A percentile compares a stretch with the other conserved stretches of the same genome.
Evolutionary conservation across 345 rosid species (phyloP).

Genomic region (Mallotus nudiflorus): DNA sequence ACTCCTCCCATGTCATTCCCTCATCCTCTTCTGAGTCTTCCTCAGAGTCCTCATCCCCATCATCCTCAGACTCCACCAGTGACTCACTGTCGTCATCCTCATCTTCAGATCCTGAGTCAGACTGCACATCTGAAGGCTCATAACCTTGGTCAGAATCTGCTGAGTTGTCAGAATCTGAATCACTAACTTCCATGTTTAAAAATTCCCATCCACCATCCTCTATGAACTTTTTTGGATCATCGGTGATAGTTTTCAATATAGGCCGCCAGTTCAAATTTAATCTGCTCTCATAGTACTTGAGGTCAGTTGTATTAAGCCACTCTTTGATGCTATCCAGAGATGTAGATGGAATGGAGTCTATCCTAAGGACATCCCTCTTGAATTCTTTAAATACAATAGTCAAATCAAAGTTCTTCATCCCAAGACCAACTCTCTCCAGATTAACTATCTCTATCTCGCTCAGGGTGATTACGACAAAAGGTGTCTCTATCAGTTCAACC

Average conservation of each 20-base stretch:
- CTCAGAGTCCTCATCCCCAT: conserved; percentile 72
- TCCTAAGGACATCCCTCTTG: conserved; percentile 80
- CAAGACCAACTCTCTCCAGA: conserved; percentile 92
- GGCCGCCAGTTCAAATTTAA: conserved; percentile 93
- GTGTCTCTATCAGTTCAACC: conserved; percentile 82
- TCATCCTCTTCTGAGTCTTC: conserved; percentile 81
- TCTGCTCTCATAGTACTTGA: conserved; percentile 93
- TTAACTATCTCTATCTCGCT: conserved; percentile 96
- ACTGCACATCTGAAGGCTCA: conserved; percentile 78
- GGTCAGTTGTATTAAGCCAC: conserved; percentile 90
- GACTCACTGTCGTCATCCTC: conserved; percentile 79
- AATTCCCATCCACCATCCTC: conserved; percentile 96
- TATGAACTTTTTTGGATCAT: conserved; percentile 84
- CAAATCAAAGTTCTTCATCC: conserved; percentile 93
- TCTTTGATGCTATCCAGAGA: conserved; percentile 84
- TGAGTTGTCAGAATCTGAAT: conserved; percentile 79
- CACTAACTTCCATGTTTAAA: conserved; percentile 78
- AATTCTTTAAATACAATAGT: conserved; percentile 90
- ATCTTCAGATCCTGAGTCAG: conserved; percentile 55
- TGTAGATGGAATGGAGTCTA: conserved; percentile 78
- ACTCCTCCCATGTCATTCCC: conserved; percentile 96
- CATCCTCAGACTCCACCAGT: conserved; percentile 82
- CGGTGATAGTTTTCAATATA: conserved; percentile 82
- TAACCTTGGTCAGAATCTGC: conserved; percentile 91
- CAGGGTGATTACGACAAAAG: conserved; percentile 79